Evolutionary conservation across 2,329 filamentous ascomycete species (phyloP), one percentile per base, ranked within the genome.

Genomic region (Xylariales sp.): DNA sequence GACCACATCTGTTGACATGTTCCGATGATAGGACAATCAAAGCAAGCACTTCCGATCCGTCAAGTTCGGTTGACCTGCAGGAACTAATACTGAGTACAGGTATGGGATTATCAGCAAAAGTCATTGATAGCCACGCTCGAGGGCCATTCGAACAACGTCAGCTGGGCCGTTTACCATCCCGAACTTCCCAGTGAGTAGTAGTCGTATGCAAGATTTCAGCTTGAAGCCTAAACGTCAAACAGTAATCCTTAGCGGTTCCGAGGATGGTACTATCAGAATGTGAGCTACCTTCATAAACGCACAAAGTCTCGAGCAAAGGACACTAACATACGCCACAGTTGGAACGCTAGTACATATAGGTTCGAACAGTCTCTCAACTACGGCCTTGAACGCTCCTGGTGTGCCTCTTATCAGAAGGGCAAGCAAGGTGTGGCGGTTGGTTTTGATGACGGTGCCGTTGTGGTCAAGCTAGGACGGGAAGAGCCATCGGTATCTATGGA

Each of bases 71-170:
- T 27, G 24, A 27, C 8, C 24, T 27, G 24, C 8, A 27, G n/a
- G 24, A n/a, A 8, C n/a, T 8, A 27, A 8, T n/a, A 8, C n/a
- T 8, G 8, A 27, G 8, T 27, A n/a, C 24, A 27, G 74, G 81
- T 98, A 42, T 98, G 93, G 91, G 93, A 98, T 62, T 97, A 98
- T 72, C 97, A 91, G 10, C 97, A 90, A 36, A 98, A 98, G 69
- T 93, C 89, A 10, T 74, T 97, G 51, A 96, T 97, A 60, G 93
- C 93, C 21, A 97, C 91, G 3, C 76, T 98, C 35, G 93, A 98
- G 65, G 93, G 93, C 20, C 93, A 98, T 65, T 95, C 89, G 21
- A 95, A 90, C 65, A 98, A 98, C 58, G 93, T 98, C 35, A 96
- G 90, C 3, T 98, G 97, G 59, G 93, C 93, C 37, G 94, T 90